Base-by-base conservation (phyloP, 768 basidiomycete genomes). In the Lactifluus pinguis region DNA sequence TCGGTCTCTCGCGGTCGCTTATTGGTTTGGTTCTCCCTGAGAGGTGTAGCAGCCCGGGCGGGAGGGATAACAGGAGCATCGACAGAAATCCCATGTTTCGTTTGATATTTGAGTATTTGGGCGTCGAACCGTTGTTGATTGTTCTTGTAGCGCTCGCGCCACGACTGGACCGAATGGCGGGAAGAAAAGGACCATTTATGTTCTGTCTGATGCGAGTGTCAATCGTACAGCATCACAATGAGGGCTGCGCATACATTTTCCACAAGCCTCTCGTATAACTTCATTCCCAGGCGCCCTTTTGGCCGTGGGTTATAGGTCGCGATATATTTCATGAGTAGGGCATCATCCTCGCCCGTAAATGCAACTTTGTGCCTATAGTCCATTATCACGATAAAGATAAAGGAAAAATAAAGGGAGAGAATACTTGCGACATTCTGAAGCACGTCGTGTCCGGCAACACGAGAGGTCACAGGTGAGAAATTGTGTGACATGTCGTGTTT, bases 131-230 rank as follows among this genome's bases (percentile, higher is more conserved):
- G 25, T 0, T 38, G 65, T 42, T 73, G 53, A 52, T 85, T 74
- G 62, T 75, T 81, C 61, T 68, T 72, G 64, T 86, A 87, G n/a
- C 79, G 76, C 49, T 82, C 77, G 25, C 83, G 78, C 86, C 86
- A 87, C 4, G 83, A 83, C n/a, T 76, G 75, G 80, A 76, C 81
- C 3, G 83, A 3, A 68, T 85, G 86, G 6, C 69, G 71, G 17
- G 52, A 62, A n/a, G 77, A 70, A 81, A 83, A 86, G 11, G 74
- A 70, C 82, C 83, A 85, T 61, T 68, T 70, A 0, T 67, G 65
- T 0, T 73, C 60, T 25, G 61, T 69, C 81, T 83, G 61, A n/a
- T 53, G 14, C 54, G 7, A 36, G 38, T 48, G 56, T 39, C 45
- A n/a, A 57, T 59, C 52, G 47, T 13, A 29, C 10, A 38, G 11